These are phyloP conservation scores for Chytriomyces sp. DNA, from an alignment of 192 early-diverging fungal genomes.

Conservation along the genomic window DNA sequence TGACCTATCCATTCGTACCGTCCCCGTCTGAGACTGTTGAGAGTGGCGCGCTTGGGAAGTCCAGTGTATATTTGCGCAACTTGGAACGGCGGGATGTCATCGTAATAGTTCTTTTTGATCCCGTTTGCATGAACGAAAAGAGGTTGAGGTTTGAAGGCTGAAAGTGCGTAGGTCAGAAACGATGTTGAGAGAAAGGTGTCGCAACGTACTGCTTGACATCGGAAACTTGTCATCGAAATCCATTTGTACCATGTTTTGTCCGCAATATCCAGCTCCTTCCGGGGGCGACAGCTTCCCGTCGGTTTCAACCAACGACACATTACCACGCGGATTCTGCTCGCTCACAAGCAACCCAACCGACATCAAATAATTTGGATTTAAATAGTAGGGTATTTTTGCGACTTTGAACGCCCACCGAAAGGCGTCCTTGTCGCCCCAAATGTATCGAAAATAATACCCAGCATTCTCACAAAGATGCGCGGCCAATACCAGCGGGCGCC, in stretches of 20 bases:
- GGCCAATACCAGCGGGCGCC: not conserved
- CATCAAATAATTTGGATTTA: conserved; percentile 13
- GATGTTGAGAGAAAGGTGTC: not conserved
- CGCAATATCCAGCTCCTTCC: not conserved
- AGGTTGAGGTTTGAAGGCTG: not conserved
- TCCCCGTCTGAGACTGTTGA: not conserved
- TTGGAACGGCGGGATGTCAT: conserved; percentile 21
- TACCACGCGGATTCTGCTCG: not conserved
- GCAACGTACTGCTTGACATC: not conserved
- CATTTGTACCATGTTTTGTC: conserved; percentile 23
- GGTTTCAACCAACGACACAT: conserved; percentile 2
- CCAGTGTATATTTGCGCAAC: not conserved
- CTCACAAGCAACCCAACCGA: conserved; percentile 6
- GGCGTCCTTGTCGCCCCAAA: conserved; percentile 41
- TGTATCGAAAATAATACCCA: not conserved
- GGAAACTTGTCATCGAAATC: not conserved
- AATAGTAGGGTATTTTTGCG: conserved; percentile 5
- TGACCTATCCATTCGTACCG: conserved; percentile 5
- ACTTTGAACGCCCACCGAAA: conserved; percentile 38
- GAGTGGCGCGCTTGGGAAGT: not conserved
- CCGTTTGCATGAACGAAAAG: conserved; percentile 24
- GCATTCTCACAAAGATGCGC: conserved; percentile 20
- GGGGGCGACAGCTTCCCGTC: not conserved
- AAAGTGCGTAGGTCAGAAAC: not conserved
- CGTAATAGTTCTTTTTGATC: conserved; percentile 3